A percentile compares a stretch with the other conserved stretches of the same genome.
Conservation (phyloP, 352 stramenopile genomes). For the Globisporangium splendens region DNA sequence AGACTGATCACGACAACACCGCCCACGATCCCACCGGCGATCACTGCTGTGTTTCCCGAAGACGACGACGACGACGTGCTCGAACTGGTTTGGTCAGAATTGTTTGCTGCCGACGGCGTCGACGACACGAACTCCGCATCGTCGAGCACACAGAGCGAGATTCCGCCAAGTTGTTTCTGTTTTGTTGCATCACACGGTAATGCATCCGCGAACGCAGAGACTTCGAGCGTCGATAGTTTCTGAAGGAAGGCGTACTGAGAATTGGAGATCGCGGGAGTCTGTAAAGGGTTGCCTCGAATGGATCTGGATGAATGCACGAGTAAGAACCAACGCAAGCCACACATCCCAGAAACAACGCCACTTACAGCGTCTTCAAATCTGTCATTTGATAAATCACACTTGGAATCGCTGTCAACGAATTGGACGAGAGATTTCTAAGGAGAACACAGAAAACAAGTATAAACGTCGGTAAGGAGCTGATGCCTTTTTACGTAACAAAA, state of each 20-base stretch:
- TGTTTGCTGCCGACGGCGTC: constrained; percentile 21
- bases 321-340: too few relatives aligned
- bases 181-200: constrained; percentile 22
- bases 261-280: neutral
- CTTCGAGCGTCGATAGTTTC: constrained; percentile 30
- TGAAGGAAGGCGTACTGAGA: constrained; percentile 16
- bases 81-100: constrained; percentile 4
- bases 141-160: constrained; percentile 26
- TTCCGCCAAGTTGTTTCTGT: constrained; percentile 22
- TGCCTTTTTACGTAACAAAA: neutral
- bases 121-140: constrained; percentile 18
- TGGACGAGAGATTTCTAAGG: constrained; percentile 46
- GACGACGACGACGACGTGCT: constrained; percentile 19
- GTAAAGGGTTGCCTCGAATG: constrained; percentile 7
- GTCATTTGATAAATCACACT: constrained; percentile 41
- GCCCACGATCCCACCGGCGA: constrained; percentile 9
- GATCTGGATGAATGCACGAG: constrained; percentile 15
- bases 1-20: constrained; percentile 7
- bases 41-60: constrained; percentile 15
- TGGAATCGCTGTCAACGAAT: constrained; percentile 49
- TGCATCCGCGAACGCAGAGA: constrained; percentile 28
- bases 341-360: constrained; percentile 35
- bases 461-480: neutral
- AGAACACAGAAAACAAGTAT: neutral
- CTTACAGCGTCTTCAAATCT: constrained; percentile 33